These are phyloP conservation scores for Blumeria hordei DNA, from an alignment of 2,329 filamentous ascomycete genomes.

Conservation along the genomic window DNA sequence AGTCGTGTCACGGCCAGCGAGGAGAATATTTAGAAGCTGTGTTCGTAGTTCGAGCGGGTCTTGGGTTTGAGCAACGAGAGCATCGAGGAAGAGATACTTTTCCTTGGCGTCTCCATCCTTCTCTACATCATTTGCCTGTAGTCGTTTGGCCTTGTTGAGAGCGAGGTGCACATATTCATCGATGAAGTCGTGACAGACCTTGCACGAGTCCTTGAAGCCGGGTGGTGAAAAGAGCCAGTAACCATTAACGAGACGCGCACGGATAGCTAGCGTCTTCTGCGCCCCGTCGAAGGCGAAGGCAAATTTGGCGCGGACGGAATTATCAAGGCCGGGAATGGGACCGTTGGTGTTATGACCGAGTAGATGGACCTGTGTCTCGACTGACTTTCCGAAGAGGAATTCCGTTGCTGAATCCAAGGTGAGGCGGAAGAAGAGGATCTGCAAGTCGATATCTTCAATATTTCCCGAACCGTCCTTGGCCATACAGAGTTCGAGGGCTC, in stretches of 20 bases:
- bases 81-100: slow-evolving; percentile 28
- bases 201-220: slow-evolving; percentile 9
- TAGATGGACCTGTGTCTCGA: slow-evolving; percentile 16
- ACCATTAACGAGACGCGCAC: slow-evolving; percentile 5
- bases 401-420: slow-evolving; percentile 25
- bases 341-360: not conserved
- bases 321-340: not conserved
- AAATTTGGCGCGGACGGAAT: slow-evolving; percentile 15
- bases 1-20: slow-evolving; percentile 34
- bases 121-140: slow-evolving; percentile 8
- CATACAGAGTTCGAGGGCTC: slow-evolving; percentile 34
- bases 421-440: slow-evolving; percentile 36
- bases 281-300: slow-evolving; percentile 23
- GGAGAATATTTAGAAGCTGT: slow-evolving; percentile 27
- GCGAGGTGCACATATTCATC: slow-evolving; percentile 22
- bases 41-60: slow-evolving; percentile 23
- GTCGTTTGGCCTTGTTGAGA: slow-evolving; percentile 8
- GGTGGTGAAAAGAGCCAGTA: slow-evolving; percentile 15
- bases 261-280: slow-evolving; percentile 11
- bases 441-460: slow-evolving; percentile 29
- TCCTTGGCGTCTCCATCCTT: slow-evolving; percentile 4
- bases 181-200: slow-evolving; percentile 20
- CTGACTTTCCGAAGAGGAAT: slow-evolving; percentile 33
- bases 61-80: slow-evolving; percentile 24
- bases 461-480: slow-evolving; percentile 19